Evolutionary conservation across 2,329 filamentous ascomycete species (phyloP), one percentile per base, ranked within the genome.

Genomic region (Exserohilum rostratum): DNA sequence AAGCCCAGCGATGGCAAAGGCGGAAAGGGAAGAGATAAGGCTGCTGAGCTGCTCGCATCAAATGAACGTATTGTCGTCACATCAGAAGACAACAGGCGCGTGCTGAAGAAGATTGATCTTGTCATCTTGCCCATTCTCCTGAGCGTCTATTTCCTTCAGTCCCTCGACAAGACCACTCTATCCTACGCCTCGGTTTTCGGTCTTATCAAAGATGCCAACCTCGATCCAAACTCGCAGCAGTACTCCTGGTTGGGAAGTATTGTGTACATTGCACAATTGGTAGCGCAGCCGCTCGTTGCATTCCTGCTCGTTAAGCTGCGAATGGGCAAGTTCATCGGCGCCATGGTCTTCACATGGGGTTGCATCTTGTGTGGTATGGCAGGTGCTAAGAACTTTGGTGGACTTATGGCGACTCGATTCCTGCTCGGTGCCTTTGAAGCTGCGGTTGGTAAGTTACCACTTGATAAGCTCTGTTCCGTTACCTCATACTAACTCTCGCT

Each of bases 361-460:
- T 78, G 80, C 6, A 79, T 84, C 2, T 76, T 90, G 0, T 85
- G 86, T 0, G 81, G 83, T 46, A 87, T 88, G 61, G 83, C 87
- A 1, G 84, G 83, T 1, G 85, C 83, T 58, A 77, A 76, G 39
- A 85, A 82, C 68, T 90, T 90, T 62, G 73, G 75, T 0, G 82
- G 84, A 1, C 77, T 90, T 1, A 78, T 88, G n/a, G 74, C 79
- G 0, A 83, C 88, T 2, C 82, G 88, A 5, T 88, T 85, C 0
- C 73, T 90, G 7, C 80, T 90, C 4, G 88, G 88, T 46, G 82
- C 88, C 46, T 90, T 90, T 64, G 88, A 90, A 71, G 83, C 87
- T 0, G 83, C 83, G 42, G 75, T 79, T 30, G 69, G 68, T 67
- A 56, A 58, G 69, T 58, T 10, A 29, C 27, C 17, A 42, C 31